Base-by-base conservation (phyloP, 345 rosid genomes). In the Lagerstroemia speciosa region DNA sequence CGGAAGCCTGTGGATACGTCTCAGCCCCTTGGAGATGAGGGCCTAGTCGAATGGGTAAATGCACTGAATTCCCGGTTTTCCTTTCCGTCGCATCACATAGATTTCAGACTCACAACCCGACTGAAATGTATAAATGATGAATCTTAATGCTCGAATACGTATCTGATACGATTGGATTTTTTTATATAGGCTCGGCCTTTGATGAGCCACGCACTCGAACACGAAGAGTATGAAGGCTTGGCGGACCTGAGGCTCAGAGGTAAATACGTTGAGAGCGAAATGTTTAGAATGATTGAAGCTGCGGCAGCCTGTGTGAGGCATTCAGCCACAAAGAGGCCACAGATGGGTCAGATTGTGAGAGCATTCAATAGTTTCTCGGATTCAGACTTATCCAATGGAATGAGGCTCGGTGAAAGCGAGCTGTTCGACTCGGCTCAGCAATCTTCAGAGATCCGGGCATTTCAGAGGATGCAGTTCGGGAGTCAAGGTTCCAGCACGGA, bases 41-140 rank as follows among this genome's bases (percentile, higher is more conserved):
- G 98, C 77, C 88, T 93, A 69, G 98, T 93, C 73, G 91, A 91
- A 87, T 89, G 98, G 98, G 97, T 89, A 86, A 72, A 17, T n/a
- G 10, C 67, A 17, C 5, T 26, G 3, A 11, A 33, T 33, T 34
- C 63, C 33, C 14, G 17, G 1, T n/a, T 58, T 30, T 58, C 32
- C 29, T 58, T 15, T 26, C 24, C 20, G 26, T 48, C 2, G 15
- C 46, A 9, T 41, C 46, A 9, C 38, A 0, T 41, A 41, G 45
- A 41, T 41, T 41, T 41, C 45, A 41, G 11, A 41, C 16, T 41
- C 10, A 9, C 10, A 9, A 41, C 38, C 8, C 7, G 38, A 14
- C 46, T 41, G 15, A 41, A 41, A 3, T 41, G 7, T 14, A 9
- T 41, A 41, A 41, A 41, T 16, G 2, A 14, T 41, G 46, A 41